Conservation (phyloP, 2,329 filamentous ascomycete genomes). For the Cytospora piceae region DNA sequence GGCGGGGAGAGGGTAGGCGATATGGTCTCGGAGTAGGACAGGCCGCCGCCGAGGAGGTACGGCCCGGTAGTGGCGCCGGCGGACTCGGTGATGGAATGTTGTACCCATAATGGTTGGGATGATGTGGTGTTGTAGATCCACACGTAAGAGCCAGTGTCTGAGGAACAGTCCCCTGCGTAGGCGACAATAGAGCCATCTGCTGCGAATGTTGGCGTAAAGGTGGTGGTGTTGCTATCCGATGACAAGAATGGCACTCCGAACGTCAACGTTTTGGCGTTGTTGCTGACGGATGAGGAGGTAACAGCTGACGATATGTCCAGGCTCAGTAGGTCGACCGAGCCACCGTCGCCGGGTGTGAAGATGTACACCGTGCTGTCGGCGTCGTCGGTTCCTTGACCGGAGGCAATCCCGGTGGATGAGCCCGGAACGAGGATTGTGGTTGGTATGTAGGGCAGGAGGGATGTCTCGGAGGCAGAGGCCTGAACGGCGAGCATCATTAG, state of each 20-base stretch:
- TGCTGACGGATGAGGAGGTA: slow-evolving; percentile 46
- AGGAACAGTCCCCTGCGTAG: slow-evolving; percentile 73
- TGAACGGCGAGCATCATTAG: slow-evolving; percentile 25
- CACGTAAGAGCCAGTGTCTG: slow-evolving; percentile 55
- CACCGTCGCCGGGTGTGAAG: slow-evolving; percentile 57
- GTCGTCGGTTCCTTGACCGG: slow-evolving; percentile 38
- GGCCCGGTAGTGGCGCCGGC: slow-evolving; percentile 42
- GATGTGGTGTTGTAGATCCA: slow-evolving; percentile 67
- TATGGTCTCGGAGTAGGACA: slow-evolving; percentile 69
- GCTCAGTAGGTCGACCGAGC: slow-evolving; percentile 59
- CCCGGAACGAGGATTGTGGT: slow-evolving; percentile 69
- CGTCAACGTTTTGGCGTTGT: slow-evolving; percentile 53
- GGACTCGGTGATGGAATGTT: slow-evolving; percentile 37
- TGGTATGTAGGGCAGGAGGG: slow-evolving; percentile 73
- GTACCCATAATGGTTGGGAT: slow-evolving; percentile 49
- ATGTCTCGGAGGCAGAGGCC: slow-evolving; percentile 40
- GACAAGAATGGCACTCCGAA: slow-evolving; percentile 65
- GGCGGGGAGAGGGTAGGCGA: slow-evolving; percentile 57
- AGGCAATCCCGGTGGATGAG: slow-evolving; percentile 42
- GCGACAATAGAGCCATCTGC: slow-evolving; percentile 72
- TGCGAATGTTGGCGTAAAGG: slow-evolving; percentile 71
- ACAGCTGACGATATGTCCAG: slow-evolving; percentile 68
- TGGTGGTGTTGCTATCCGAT: slow-evolving; percentile 48
- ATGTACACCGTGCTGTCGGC: slow-evolving; percentile 66
- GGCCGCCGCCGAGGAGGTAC: slow-evolving; percentile 56